Evolutionary conservation across 495 filamentous ascomycete species (phyloP).

Genomic region (Aspergillus leporis): DNA sequence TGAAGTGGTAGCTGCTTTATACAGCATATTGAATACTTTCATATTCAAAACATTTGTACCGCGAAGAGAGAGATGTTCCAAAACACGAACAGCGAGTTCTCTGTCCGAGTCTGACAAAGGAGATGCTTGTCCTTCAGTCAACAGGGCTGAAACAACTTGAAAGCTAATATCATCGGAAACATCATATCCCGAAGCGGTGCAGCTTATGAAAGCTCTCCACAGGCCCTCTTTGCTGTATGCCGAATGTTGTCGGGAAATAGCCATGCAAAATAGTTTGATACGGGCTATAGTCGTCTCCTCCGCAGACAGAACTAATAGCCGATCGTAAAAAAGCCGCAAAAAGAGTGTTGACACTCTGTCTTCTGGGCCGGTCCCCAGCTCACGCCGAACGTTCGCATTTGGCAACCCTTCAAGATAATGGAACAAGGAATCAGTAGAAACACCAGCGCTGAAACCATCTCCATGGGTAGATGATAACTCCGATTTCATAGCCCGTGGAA

Average conservation of each 20-base stretch:
- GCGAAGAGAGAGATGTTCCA: slow-evolving; percentile 46
- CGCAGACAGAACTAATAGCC: slow-evolving; percentile 30
- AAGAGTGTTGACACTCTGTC: slow-evolving; percentile 52
- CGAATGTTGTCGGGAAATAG: slow-evolving; percentile 37
- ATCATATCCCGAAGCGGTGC: slow-evolving; percentile 32
- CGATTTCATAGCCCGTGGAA: neutral
- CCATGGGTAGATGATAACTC: slow-evolving; percentile 10
- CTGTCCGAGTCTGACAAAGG: slow-evolving; percentile 29
- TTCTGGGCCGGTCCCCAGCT: slow-evolving; percentile 42
- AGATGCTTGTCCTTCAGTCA: slow-evolving; percentile 25
- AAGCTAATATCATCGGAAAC: slow-evolving; percentile 38
- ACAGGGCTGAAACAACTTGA: slow-evolving; percentile 37
- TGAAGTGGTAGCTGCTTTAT: slow-evolving; percentile 26
- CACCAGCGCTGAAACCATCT: slow-evolving; percentile 8
- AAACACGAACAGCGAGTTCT: slow-evolving; percentile 44
- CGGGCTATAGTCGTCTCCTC: slow-evolving; percentile 29
- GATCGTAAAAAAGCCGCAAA: slow-evolving; percentile 44
- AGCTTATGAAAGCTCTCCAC: slow-evolving; percentile 29
- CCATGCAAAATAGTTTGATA: slow-evolving; percentile 40
- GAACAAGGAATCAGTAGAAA: slow-evolving; percentile 30
- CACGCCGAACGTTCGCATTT: slow-evolving; percentile 27
- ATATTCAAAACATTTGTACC: slow-evolving; percentile 46
- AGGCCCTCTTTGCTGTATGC: slow-evolving; percentile 38
- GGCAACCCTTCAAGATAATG: slow-evolving; percentile 35
- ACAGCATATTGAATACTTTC: slow-evolving; percentile 45